Conservation (phyloP, 345 rosid species). For the Lagerstroemia speciosa region DNA sequence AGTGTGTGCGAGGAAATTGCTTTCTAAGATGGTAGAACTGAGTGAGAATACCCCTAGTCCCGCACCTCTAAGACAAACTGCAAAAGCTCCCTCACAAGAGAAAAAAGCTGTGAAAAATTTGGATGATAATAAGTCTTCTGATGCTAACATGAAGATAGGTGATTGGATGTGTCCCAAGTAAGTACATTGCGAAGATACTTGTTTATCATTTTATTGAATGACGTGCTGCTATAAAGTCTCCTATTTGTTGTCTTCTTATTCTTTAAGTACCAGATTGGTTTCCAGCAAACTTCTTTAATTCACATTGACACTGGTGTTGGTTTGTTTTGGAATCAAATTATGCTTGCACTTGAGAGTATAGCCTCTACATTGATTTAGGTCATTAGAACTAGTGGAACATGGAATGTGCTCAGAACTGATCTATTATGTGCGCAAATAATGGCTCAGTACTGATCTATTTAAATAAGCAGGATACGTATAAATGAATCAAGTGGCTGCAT, state of each 20-base stretch:
- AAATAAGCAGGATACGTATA: background rate
- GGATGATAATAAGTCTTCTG: conserved; percentile 18
- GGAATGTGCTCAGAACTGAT: background rate
- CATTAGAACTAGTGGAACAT: background rate
- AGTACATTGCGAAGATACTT: conserved; percentile 15
- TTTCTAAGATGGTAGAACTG: conserved; percentile 59
- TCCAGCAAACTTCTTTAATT: background rate
- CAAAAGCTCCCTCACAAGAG: conserved; percentile 20
- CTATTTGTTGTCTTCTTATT: background rate
- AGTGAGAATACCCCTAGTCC: conserved; percentile 52
- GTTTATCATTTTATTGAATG: background rate
- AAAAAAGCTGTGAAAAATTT: conserved; percentile 12
- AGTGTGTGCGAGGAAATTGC: conserved; percentile 56
- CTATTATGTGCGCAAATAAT: too few relatives aligned
- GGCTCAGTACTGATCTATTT: background rate
- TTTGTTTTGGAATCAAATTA: background rate
- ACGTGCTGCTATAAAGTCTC: background rate
- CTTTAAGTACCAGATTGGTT: background rate
- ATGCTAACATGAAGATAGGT: conserved; percentile 40
- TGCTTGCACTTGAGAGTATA: background rate
- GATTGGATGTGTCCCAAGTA: conserved; percentile 76
- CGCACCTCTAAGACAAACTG: conserved; percentile 38
- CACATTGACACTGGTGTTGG: background rate
- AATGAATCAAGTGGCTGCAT: background rate
- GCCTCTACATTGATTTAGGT: background rate